These are phyloP conservation scores for Vigna nakashimae DNA, from an alignment of 306 rosid genomes.

Conservation along the genomic window DNA sequence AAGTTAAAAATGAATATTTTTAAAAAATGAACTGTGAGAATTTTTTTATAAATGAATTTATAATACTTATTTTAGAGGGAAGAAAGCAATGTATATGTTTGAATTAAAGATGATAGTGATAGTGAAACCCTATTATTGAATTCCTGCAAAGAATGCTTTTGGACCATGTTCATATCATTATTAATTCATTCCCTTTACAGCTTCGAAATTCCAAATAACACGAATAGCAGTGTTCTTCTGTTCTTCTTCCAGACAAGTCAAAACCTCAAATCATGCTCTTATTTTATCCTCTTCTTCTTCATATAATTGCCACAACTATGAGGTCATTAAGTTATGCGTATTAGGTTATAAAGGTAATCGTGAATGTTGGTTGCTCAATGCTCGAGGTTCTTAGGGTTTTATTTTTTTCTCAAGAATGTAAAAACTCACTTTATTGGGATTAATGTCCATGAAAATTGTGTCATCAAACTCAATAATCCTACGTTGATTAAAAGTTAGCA, in stretches of 20 bases:
- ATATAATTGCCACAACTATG: constrained; percentile 40
- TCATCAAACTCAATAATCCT: no score
- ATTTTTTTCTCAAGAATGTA: no score
- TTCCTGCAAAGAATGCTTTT: constrained; percentile 46
- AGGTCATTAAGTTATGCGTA: constrained; percentile 45
- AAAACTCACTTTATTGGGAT: no score
- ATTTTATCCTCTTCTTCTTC: constrained; percentile 27
- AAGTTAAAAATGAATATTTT: no score
- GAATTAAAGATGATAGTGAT: constrained; percentile 24
- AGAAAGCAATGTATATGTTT: neutral
- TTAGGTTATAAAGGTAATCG: constrained; percentile 37
- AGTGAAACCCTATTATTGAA: constrained; percentile 48
- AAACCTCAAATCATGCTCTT: constrained; percentile 38
- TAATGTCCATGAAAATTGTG: no score
- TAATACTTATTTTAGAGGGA: no score
- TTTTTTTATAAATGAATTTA: no score
- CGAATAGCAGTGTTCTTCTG: constrained; percentile 32
- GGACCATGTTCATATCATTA: constrained; percentile 45
- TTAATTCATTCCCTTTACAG: constrained; percentile 41
- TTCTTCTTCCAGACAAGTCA: constrained; percentile 23
- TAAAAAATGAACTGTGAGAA: no score
- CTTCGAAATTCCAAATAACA: constrained; percentile 63
- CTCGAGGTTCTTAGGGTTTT: no score
- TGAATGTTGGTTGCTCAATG: neutral
- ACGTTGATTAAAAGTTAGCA: no score